These are phyloP conservation scores for Clarireedia homoeocarpa DNA, from an alignment of 2,329 filamentous ascomycete species.

Conservation along the genomic window DNA sequence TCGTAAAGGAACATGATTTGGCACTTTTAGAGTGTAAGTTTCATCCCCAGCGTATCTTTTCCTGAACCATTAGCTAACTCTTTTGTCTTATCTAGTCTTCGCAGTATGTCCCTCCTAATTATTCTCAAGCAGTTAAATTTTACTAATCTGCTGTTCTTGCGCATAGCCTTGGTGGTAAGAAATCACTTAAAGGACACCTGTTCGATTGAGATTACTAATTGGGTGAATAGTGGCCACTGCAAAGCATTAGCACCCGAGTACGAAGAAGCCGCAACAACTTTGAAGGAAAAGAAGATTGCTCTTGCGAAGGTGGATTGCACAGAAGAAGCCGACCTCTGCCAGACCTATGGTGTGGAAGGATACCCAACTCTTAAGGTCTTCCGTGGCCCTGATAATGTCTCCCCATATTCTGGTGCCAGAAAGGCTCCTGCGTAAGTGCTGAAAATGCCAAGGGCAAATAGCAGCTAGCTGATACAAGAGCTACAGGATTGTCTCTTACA, in stretches of 20 bases:
- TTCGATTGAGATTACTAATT: slow-evolving; percentile 23
- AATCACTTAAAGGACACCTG: slow-evolving; percentile 12
- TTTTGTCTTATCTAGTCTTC: slow-evolving; percentile 53
- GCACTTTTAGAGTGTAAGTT: slow-evolving; percentile 88
- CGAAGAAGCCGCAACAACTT: slow-evolving; percentile 73
- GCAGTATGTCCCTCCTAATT: slow-evolving; percentile 69
- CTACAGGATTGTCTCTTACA: slow-evolving; percentile 66
- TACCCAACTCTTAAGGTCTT: slow-evolving; percentile 99
- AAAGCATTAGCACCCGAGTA: slow-evolving; percentile 94
- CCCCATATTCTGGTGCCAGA: slow-evolving; percentile 80
- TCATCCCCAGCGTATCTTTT: neutral
- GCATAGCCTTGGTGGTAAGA: slow-evolving; percentile 32
- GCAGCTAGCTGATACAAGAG: slow-evolving; percentile 9
- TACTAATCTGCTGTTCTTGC: slow-evolving; percentile 21
- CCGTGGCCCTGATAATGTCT: slow-evolving; percentile 75
- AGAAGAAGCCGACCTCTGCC: slow-evolving; percentile 85
- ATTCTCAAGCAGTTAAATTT: slow-evolving; percentile 10
- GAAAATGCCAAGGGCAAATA: neutral
- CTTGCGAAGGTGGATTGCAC: slow-evolving; percentile 92
- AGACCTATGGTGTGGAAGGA: slow-evolving; percentile 83
- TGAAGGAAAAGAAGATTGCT: slow-evolving; percentile 83
- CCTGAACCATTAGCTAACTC: slow-evolving; percentile 15
- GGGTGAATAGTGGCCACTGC: slow-evolving; percentile 63
- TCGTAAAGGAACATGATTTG: slow-evolving; percentile 77
- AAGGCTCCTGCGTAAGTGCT: slow-evolving; percentile 66